Percentiles rank a stretch among this genome's conserved stretches.
These are phyloP conservation scores for Ogataea siamensis DNA, from an alignment of 805 yeast genomes.

Conservation along the genomic window DNA sequence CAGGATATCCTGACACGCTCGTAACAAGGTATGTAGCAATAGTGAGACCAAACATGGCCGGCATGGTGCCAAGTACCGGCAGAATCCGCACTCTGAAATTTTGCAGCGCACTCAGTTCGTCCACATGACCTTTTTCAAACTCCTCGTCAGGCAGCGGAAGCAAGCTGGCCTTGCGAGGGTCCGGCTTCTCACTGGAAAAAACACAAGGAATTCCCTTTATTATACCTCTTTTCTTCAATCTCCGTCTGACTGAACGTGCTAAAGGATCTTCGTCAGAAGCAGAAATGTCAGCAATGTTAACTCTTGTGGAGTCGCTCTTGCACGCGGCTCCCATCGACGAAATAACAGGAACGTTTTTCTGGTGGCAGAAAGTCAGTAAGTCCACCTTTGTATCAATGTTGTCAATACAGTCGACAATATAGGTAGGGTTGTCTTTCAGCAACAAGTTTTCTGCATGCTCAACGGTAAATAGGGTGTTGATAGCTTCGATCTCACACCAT, in stretches of 20 bases:
- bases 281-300: slow-evolving; percentile 85
- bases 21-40: slow-evolving; percentile 83
- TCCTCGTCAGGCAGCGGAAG: slow-evolving; percentile 85
- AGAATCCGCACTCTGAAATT: slow-evolving; percentile 92
- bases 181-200: slow-evolving; percentile 94
- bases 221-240: slow-evolving; percentile 79
- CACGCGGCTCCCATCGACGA: slow-evolving; percentile 98
- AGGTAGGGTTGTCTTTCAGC: slow-evolving; percentile 60
- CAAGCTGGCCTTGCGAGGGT: slow-evolving; percentile 85
- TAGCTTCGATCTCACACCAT: slow-evolving; percentile 83
- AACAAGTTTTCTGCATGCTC: slow-evolving; percentile 63
- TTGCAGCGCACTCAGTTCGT: slow-evolving; percentile 79
- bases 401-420: slow-evolving; percentile 92
- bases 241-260: slow-evolving; percentile 81
- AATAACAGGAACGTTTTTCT: slow-evolving; percentile 61
- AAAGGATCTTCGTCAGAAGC: slow-evolving; percentile 92
- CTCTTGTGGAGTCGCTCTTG: slow-evolving; percentile 90
- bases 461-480: slow-evolving; percentile 73
- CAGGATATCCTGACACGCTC: slow-evolving; percentile 79
- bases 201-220: slow-evolving; percentile 76
- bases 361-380: slow-evolving; percentile 68
- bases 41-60: slow-evolving; percentile 92
- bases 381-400: slow-evolving; percentile 97
- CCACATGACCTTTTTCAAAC: slow-evolving; percentile 76
- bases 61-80: slow-evolving; percentile 96